These are phyloP conservation scores for Neopestalotiopsis sp. DNA, from an alignment of 2,329 filamentous ascomycete genomes.

Conservation along the genomic window DNA sequence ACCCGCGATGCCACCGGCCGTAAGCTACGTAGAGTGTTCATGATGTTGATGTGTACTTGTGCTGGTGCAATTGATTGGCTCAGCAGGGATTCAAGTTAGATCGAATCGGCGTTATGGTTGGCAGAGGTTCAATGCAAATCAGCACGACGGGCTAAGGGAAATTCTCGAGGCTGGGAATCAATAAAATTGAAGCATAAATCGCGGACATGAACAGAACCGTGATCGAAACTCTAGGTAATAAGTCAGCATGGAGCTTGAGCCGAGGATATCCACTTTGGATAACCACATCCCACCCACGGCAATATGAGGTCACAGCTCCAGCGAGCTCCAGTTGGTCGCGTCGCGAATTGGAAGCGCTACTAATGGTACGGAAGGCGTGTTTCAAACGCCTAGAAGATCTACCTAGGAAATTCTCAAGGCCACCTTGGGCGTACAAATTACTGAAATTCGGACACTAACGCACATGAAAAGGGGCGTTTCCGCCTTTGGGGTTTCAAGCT, in stretches of 20 bases:
- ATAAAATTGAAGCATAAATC: background rate
- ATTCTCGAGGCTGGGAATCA: background rate
- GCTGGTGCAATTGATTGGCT: background rate
- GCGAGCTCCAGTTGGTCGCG: background rate
- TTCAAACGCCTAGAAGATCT: background rate
- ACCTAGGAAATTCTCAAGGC: background rate
- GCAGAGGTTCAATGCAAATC: background rate
- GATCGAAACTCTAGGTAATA: background rate
- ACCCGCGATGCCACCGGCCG: conserved; percentile 67
- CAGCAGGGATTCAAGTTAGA: background rate
- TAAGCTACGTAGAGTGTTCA: conserved; percentile 62
- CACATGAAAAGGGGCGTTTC: background rate
- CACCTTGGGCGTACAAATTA: background rate
- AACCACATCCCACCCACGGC: conserved; percentile 10
- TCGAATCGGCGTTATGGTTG: background rate
- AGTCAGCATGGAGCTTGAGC: conserved; percentile 9
- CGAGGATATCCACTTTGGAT: conserved; percentile 17
- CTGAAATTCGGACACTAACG: background rate
- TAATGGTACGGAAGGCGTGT: background rate
- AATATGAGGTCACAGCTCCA: conserved; percentile 20
- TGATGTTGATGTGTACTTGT: conserved; percentile 29
- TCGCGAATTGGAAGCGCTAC: background rate
- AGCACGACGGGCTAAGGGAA: background rate
- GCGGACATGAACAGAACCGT: background rate
- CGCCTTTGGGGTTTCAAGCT: background rate